These are phyloP conservation scores for Schizophyllum commune DNA, from an alignment of 1,284 basidiomycete species.

Conservation along the genomic window DNA sequence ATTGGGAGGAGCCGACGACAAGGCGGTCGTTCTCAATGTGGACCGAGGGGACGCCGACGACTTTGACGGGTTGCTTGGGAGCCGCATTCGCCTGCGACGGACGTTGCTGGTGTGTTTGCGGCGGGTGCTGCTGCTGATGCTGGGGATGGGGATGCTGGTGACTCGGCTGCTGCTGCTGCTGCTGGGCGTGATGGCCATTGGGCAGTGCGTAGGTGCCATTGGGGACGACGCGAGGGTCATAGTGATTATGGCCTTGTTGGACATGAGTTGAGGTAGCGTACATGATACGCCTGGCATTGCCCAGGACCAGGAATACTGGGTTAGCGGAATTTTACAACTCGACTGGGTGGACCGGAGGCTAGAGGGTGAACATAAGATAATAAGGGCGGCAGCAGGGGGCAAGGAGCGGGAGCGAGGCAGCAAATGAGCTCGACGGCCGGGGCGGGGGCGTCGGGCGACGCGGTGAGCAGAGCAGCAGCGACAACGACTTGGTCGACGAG, in stretches of 20 bases:
- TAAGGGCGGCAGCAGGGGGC: neutral
- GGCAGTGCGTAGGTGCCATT: constrained; percentile 21
- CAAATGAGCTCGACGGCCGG: neutral
- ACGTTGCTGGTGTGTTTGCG: constrained; percentile 12
- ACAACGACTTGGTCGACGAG: too few relatives aligned
- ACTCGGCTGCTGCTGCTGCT: constrained; percentile 9
- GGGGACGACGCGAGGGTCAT: constrained; percentile 24
- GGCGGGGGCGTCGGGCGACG: neutral
- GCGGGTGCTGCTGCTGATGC: constrained; percentile 20
- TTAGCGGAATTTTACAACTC: neutral
- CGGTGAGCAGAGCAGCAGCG: too few relatives aligned
- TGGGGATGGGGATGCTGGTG: constrained; percentile 17
- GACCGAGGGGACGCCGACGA: constrained; percentile 67
- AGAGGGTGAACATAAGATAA: neutral
- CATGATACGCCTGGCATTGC: constrained; percentile 59
- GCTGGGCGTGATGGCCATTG: constrained; percentile 16
- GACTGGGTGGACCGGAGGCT: too few relatives aligned
- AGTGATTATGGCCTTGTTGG: constrained; percentile 37
- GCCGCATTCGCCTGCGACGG: constrained; percentile 14
- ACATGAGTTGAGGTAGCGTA: constrained; percentile 49
- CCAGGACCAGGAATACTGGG: constrained; percentile 23
- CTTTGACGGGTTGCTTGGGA: constrained; percentile 51
- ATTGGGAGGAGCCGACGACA: constrained; percentile 61
- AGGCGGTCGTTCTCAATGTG: constrained; percentile 58
- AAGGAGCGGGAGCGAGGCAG: neutral